phyloP scores from a whole-genome alignment of 2,329 filamentous ascomycete genomes.

The Aspergillus novoparasiticus region DNA sequence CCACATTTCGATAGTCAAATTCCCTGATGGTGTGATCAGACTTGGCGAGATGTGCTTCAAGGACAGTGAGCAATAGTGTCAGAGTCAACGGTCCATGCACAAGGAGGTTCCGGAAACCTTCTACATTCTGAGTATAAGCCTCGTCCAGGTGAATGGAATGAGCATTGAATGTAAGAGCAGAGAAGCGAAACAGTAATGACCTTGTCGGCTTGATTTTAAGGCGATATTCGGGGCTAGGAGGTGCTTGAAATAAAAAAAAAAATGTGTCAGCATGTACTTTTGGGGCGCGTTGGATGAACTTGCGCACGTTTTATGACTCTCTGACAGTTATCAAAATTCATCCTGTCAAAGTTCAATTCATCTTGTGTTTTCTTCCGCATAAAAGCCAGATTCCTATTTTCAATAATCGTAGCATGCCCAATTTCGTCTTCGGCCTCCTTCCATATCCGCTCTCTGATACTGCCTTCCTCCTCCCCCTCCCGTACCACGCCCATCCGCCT shows the following conservation, averaged over 20 bases:
- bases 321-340: conserved; percentile 22
- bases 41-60: conserved; percentile 57
- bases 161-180: conserved; percentile 87
- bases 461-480: conserved; percentile 37
- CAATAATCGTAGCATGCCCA: conserved; percentile 53
- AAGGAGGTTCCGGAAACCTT: conserved; percentile 74
- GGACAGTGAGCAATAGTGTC: conserved; percentile 71
- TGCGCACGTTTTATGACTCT: conserved; percentile 41
- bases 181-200: conserved; percentile 83
- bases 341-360: conserved; percentile 30
- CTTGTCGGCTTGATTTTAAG: conserved; percentile 67
- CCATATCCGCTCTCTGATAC: conserved; percentile 48
- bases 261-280: conserved; percentile 20
- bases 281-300: conserved; percentile 12
- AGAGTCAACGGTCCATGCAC: conserved; percentile 86
- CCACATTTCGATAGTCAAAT: conserved; percentile 79
- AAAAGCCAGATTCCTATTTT: conserved; percentile 66
- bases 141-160: conserved; percentile 87
- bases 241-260: conserved; percentile 40
- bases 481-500: conserved; percentile 50
- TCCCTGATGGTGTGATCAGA: conserved; percentile 47
- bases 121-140: conserved; percentile 67
- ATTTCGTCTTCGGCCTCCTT: conserved; percentile 44
- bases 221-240: conserved; percentile 55
- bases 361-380: conserved; percentile 54